Evolutionary conservation across 495 filamentous ascomycete genomes (phyloP).

Genomic region (Podospora didyma): DNA sequence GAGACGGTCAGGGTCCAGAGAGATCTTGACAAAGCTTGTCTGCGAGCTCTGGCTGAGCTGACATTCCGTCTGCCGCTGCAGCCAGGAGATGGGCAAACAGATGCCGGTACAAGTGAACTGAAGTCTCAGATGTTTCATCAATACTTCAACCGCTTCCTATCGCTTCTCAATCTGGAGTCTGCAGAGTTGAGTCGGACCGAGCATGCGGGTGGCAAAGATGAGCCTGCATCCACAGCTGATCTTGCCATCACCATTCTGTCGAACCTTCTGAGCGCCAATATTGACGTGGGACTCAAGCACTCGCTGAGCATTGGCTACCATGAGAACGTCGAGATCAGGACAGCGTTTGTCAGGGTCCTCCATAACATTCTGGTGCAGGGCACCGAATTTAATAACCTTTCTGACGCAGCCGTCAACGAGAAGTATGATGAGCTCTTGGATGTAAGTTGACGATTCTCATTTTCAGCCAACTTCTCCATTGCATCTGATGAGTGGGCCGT

Average conservation of each 20-base stretch:
- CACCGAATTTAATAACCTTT: constrained; percentile 62
- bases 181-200: constrained; percentile 41
- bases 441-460: constrained; percentile 25
- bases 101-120: constrained; percentile 58
- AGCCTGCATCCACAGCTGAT: constrained; percentile 48
- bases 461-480: constrained; percentile 2
- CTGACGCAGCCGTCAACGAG: constrained; percentile 59
- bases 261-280: constrained; percentile 63
- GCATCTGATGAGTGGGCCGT: no score
- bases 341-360: constrained; percentile 63
- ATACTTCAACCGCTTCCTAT: constrained; percentile 63
- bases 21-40: constrained; percentile 60
- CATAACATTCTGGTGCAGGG: constrained; percentile 65
- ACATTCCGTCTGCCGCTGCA: constrained; percentile 61
- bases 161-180: constrained; percentile 53
- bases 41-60: constrained; percentile 56
- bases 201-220: constrained; percentile 38
- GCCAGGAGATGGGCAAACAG: constrained; percentile 56
- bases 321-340: constrained; percentile 61
- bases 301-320: constrained; percentile 63
- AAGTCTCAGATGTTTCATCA: constrained; percentile 62
- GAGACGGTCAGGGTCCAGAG: constrained; percentile 52
- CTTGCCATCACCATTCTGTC: constrained; percentile 61
- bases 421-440: constrained; percentile 61
- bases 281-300: constrained; percentile 64